Conservation (phyloP, 2,329 filamentous ascomycete species). For the Neofusicoccum cordaticola region DNA sequence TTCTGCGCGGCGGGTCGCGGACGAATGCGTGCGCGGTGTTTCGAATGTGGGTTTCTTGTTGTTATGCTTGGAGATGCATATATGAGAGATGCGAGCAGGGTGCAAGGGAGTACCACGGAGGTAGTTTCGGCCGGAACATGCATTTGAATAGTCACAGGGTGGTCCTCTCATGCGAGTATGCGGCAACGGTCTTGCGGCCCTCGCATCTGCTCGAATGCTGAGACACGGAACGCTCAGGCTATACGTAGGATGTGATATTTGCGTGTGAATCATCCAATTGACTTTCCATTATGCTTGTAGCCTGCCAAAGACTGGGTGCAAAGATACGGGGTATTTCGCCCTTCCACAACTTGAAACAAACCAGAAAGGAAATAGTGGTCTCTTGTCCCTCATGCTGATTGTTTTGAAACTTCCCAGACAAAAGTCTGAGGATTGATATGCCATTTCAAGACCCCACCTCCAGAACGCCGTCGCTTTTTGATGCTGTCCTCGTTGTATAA, state of each 20-base stretch:
- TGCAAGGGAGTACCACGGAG: no score
- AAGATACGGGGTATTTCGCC: not conserved
- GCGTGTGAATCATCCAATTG: not conserved
- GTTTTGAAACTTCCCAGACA: not conserved
- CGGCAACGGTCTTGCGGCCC: not conserved
- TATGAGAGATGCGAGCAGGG: no score
- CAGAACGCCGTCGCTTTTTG: conserved; percentile 13
- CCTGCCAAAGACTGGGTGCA: not conserved
- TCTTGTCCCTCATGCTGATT: not conserved
- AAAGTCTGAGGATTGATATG: not conserved
- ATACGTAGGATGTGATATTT: not conserved
- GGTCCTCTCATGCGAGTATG: no score
- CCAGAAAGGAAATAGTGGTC: not conserved
- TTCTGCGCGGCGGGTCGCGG: no score
- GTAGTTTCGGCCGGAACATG: no score
- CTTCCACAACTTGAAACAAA: not conserved
- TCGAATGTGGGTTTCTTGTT: no score
- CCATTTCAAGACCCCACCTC: not conserved
- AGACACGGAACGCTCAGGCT: no score
- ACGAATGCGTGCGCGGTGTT: no score
- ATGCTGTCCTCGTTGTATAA: not conserved
- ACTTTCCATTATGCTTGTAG: not conserved
- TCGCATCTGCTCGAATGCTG: no score
- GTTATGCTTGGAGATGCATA: no score
- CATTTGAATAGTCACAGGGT: no score